Percentiles rank a stretch among this genome's conserved stretches.
These are phyloP conservation scores for Cucurbita ficifolia DNA, from an alignment of 306 rosid species.

Conservation along the genomic window DNA sequence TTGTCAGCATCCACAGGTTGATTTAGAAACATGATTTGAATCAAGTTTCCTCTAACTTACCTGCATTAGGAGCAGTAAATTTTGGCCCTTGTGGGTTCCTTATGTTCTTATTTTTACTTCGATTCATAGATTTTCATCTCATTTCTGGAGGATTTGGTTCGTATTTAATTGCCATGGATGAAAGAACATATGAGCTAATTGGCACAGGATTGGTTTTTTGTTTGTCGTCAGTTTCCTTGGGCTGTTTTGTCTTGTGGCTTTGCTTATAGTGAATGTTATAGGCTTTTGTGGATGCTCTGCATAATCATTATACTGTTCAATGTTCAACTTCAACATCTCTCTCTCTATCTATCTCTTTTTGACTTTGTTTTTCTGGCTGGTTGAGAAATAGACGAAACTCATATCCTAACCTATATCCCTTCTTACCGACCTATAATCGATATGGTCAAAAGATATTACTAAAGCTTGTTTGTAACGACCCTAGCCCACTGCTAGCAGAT, in stretches of 20 bases:
- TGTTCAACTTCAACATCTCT: neutral
- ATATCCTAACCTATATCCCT: neutral
- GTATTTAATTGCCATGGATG: conserved; percentile 76
- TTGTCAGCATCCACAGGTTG: neutral
- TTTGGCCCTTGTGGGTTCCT: neutral
- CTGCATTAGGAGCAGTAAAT: no score
- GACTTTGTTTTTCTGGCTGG: neutral
- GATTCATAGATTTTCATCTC: conserved; percentile 1
- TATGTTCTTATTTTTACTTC: neutral
- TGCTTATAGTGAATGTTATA: conserved; percentile 56
- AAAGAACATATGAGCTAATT: conserved; percentile 58
- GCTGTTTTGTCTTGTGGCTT: conserved; percentile 78
- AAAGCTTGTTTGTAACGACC: neutral
- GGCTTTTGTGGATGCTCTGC: neutral
- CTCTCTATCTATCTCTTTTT: neutral
- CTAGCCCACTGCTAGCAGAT: no score
- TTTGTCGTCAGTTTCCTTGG: conserved; percentile 90
- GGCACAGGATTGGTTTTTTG: conserved; percentile 60
- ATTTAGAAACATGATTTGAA: neutral
- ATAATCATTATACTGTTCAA: neutral
- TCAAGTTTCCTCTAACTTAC: neutral
- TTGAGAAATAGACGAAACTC: neutral
- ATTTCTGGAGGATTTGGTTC: conserved; percentile 83
- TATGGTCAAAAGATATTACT: neutral
- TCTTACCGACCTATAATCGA: neutral